Evolutionary conservation across 2,329 filamentous ascomycete genomes (phyloP).

Genomic region (Juglanconis oblonga): DNA sequence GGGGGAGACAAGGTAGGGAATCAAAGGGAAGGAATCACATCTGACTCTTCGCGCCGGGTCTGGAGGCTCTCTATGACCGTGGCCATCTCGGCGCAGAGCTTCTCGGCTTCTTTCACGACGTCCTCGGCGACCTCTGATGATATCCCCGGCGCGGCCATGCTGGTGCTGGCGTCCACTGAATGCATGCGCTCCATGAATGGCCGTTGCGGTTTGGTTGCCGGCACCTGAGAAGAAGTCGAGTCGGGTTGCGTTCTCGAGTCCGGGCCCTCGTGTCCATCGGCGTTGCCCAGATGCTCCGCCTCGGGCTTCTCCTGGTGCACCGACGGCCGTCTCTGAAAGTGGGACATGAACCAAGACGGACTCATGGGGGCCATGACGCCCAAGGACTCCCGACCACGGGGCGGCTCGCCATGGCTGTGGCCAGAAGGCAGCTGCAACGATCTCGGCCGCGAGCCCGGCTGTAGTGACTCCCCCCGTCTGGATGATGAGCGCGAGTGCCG

Average conservation of each 20-base stretch:
- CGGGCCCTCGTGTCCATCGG: background rate
- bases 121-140: constrained; percentile 23
- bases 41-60: constrained; percentile 57
- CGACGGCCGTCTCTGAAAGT: constrained; percentile 12
- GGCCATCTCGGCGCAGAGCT: constrained; percentile 49
- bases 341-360: constrained; percentile 17
- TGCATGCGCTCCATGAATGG: constrained; percentile 8
- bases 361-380: constrained; percentile 16
- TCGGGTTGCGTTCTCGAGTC: too few relatives aligned
- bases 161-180: constrained; percentile 5
- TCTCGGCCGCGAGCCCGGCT: background rate
- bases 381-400: constrained; percentile 3
- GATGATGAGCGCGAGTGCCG: background rate
- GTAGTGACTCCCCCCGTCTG: background rate
- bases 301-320: background rate
- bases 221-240: too few relatives aligned
- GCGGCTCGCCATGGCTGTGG: too few relatives aligned
- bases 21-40: constrained; percentile 31
- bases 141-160: constrained; percentile 7
- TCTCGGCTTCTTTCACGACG: constrained; percentile 32
- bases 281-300: background rate
- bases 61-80: constrained; percentile 49
- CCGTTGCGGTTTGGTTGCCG: background rate
- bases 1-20: constrained; percentile 3
- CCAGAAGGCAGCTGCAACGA: constrained; percentile 8